Evolutionary conservation across 2,329 filamentous ascomycete species (phyloP).

Genomic region (Ophiostoma sp.): DNA sequence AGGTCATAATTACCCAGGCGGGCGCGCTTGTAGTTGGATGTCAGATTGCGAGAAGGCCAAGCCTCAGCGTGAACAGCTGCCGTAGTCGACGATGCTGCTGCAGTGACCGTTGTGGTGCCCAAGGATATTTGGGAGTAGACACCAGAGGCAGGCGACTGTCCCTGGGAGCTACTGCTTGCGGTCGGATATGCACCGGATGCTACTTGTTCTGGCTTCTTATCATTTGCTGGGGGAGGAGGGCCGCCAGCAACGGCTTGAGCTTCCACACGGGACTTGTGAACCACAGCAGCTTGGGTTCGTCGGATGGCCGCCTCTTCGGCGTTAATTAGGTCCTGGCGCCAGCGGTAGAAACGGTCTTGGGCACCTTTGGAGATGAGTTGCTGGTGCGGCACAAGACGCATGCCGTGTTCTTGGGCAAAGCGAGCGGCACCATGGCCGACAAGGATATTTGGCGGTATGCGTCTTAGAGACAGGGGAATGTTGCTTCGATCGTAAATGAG

Average conservation of each 20-base stretch:
- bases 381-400: constrained; percentile 72
- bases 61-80: not conserved
- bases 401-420: constrained; percentile 80
- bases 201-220: not conserved
- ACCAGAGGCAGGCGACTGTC: not conserved
- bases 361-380: constrained; percentile 78
- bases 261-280: not conserved
- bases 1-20: constrained; percentile 6
- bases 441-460: constrained; percentile 90
- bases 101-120: not conserved
- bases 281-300: constrained; percentile 8
- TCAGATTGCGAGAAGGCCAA: not conserved
- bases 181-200: not conserved
- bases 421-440: constrained; percentile 80
- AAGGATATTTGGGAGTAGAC: not conserved
- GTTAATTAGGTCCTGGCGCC: constrained; percentile 69
- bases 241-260: not conserved
- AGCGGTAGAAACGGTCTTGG: constrained; percentile 74
- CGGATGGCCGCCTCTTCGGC: constrained; percentile 32
- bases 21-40: constrained; percentile 24
- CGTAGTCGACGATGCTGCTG: not conserved
- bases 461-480: constrained; percentile 74
- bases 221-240: not conserved
- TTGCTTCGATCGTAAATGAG: constrained; percentile 76
- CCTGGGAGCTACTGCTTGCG: not conserved